Evolutionary conservation across 2,329 filamentous ascomycete species (phyloP), one percentile per base, ranked within the genome.

Genomic region (Ceratocystis colombiana): DNA sequence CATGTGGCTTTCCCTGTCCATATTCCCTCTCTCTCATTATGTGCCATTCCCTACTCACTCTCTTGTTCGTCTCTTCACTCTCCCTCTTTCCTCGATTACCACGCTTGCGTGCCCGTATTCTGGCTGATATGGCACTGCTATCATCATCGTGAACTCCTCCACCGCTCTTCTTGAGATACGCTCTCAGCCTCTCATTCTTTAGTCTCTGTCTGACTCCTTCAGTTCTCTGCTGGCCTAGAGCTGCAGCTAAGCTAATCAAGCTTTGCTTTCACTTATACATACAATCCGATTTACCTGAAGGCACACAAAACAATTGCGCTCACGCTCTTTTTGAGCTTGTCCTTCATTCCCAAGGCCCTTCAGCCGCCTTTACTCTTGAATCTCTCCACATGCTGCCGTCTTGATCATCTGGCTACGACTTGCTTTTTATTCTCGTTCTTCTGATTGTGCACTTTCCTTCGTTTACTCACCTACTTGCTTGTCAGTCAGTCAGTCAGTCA

Each of bases 61-160:
- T 41, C 37, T 41, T 41, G 37, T 15, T 41, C 3, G 37, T 41
- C 37, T 48, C n/a, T n/a, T 67, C 62, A 57, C 50, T 67, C 65
- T 67, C 68, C 67, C 61, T 28, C 25, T 25, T 15, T 53, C 30
- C 50, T 59, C 33, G 20, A 59, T 48, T 8, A 64, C 48, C 63
- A 59, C 48, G 63, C 33, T 59, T 55, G 37, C 50, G 48, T 64
- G 46, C 30, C 37, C 45, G 25, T 63, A 62, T 62, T 45, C 61
- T 68, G 50, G 45, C 28, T 59, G 64, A 61, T 65, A 65, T 65
- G 64, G 64, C 55, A 59, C 55, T 59, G 55, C 55, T 59, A 59
- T 8, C 28, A 59, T 30, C 28, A 59, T 59, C 55, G 55, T 59
- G 55, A 59, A 59, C 37, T 65, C 55, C n/a, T 15, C 55, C n/a